Conservation (phyloP, 2,329 filamentous ascomycete species). For the Fusarium paranaense region DNA sequence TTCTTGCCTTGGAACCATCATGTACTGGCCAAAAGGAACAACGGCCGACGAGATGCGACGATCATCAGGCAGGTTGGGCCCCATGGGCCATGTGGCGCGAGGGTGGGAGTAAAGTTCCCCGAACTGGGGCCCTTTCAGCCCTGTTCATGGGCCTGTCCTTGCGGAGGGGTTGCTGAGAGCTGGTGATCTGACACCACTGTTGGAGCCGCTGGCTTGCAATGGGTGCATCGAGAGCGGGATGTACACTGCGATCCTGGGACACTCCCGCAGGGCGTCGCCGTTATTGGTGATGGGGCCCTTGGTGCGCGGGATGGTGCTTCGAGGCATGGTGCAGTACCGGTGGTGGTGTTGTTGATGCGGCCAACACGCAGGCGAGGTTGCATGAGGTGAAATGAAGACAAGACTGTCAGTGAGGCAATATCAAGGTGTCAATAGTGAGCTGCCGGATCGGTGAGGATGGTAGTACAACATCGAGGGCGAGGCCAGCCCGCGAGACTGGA, state of each 20-base stretch:
- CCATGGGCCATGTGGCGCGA: conserved; percentile 1
- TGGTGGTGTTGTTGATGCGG: background rate
- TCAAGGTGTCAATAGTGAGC: background rate
- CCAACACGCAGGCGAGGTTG: background rate
- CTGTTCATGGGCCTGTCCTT: conserved; percentile 4
- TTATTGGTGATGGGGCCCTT: background rate
- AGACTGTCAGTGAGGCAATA: background rate
- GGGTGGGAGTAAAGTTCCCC: background rate
- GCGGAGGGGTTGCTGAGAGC: background rate
- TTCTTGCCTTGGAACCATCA: background rate
- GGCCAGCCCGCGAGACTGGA: background rate
- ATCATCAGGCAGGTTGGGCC: background rate
- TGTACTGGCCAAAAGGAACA: background rate
- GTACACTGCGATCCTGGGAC: background rate
- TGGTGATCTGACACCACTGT: background rate
- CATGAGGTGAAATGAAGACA: conserved; percentile 2
- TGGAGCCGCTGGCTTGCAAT: background rate
- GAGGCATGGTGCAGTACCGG: conserved; percentile 1
- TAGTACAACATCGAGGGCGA: background rate
- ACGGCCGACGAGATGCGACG: background rate
- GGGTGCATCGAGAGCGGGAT: background rate
- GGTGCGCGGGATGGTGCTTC: background rate
- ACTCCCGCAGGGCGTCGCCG: background rate
- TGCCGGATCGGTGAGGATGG: background rate
- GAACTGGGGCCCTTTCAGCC: conserved; percentile 1